These are phyloP conservation scores for Phytophthora gonapodyides DNA, from an alignment of 352 stramenopile genomes.

Conservation along the genomic window DNA sequence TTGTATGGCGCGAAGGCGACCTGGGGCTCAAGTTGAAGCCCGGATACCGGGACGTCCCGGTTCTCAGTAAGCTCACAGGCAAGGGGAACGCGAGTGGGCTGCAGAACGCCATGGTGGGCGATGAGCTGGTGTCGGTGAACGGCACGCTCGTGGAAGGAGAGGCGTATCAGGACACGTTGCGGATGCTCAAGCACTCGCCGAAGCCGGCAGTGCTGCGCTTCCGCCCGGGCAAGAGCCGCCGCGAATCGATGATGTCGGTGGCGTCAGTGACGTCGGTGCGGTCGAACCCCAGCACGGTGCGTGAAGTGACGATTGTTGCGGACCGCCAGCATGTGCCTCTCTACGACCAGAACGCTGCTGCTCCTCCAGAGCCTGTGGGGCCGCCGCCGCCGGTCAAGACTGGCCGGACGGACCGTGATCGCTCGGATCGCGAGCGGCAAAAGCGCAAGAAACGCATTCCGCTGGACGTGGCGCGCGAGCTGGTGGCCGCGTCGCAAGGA, in stretches of 20 bases:
- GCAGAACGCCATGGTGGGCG: slow-evolving; percentile 81
- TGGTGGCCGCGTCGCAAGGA: slow-evolving; percentile 79
- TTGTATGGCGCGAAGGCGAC: slow-evolving; percentile 88
- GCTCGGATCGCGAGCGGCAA: slow-evolving; percentile 42
- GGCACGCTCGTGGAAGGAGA: slow-evolving; percentile 77
- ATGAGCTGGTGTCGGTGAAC: slow-evolving; percentile 88
- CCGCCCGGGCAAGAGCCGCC: slow-evolving; percentile 59
- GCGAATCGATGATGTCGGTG: slow-evolving; percentile 63
- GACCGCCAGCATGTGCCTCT: slow-evolving; percentile 62
- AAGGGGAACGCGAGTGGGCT: slow-evolving; percentile 82
- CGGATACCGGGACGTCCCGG: slow-evolving; percentile 69
- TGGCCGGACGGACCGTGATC: slow-evolving; percentile 19
- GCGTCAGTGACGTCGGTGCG: slow-evolving; percentile 61
- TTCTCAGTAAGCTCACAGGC: slow-evolving; percentile 84
- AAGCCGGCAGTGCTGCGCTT: slow-evolving; percentile 86
- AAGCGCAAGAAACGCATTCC: slow-evolving; percentile 86
- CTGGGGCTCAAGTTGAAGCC: slow-evolving; percentile 87
- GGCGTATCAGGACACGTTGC: slow-evolving; percentile 83
- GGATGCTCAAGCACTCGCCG: slow-evolving; percentile 87
- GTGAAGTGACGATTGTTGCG: slow-evolving; percentile 44
- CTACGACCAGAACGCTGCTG: slow-evolving; percentile 43
- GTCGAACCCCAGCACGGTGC: slow-evolving; percentile 55
- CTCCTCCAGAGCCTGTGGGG: slow-evolving; percentile 23
- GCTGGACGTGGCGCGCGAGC: slow-evolving; percentile 75
- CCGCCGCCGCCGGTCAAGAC: slow-evolving; percentile 8